Evolutionary conservation across 441 rosid genomes (phyloP).

Genomic region (Euphorbia schlechtendalii): DNA sequence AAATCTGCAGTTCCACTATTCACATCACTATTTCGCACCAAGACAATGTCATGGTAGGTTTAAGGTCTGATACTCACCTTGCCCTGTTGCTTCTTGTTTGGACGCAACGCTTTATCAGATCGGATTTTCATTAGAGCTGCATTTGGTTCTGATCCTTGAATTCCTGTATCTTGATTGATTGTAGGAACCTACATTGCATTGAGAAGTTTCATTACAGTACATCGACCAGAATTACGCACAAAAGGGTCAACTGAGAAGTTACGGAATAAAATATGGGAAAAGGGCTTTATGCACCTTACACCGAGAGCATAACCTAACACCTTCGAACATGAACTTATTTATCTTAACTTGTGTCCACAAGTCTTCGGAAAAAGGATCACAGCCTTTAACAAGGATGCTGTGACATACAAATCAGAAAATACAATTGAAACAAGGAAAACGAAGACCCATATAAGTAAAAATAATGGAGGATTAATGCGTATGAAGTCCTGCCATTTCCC

Average conservation of each 20-base stretch:
- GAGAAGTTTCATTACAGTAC: too few relatives aligned
- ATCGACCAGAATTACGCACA: too few relatives aligned
- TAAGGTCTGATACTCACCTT: too few relatives aligned
- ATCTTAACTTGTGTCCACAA: slow-evolving; percentile 63
- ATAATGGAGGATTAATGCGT: background rate
- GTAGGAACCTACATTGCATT: slow-evolving; percentile 53
- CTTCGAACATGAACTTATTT: slow-evolving; percentile 40
- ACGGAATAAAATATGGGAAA: background rate
- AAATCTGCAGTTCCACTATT: slow-evolving; percentile 40
- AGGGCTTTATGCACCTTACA: slow-evolving; percentile 54
- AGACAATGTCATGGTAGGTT: too few relatives aligned
- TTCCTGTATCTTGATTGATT: slow-evolving; percentile 58
- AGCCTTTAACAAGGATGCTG: slow-evolving; percentile 76
- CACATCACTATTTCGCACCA: background rate
- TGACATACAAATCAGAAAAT: slow-evolving; percentile 11
- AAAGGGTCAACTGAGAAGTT: too few relatives aligned
- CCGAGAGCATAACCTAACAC: slow-evolving; percentile 70
- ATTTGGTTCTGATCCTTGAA: slow-evolving; percentile 54
- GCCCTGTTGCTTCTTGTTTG: slow-evolving; percentile 53
- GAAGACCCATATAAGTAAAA: background rate
- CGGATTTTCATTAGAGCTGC: slow-evolving; percentile 54
- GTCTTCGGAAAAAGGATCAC: slow-evolving; percentile 81
- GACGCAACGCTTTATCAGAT: slow-evolving; percentile 63
- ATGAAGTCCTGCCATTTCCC: background rate
- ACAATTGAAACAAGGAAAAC: background rate